Base-by-base conservation (phyloP, 2,329 filamentous ascomycete genomes). In the Cladosporium sp. region DNA sequence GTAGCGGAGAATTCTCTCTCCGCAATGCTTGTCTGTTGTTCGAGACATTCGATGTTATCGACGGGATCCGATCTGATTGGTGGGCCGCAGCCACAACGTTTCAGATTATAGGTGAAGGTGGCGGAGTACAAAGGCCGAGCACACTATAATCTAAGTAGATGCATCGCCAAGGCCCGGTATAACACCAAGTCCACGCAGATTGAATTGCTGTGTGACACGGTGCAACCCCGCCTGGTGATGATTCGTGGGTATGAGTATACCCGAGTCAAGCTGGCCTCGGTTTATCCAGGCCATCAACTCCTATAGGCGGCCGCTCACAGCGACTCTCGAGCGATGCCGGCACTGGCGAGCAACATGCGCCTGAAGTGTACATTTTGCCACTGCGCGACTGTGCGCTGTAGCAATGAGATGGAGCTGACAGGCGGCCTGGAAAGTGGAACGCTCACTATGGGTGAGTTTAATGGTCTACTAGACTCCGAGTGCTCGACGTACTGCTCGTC, bases 1-100 rank as follows among this genome's bases (percentile, higher is more conserved):
- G 59, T 62, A 52, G 26, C 59, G 59, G 59, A 62, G 44, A 62
- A 62, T 52, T 62, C 44, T 62, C n/a, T 23, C 18, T 62, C 59
- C 59, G 59, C 21, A 26, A 62, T 33, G 29, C 59, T 52, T 62
- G 59, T 23, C 8, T 16, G n/a, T 52, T 35, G 59, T 18, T 35
- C 44, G 18, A 16, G n/a, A 26, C 21, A 62, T 14, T 29, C 35
- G 28, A 26, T 18, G 44, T 50, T 23, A 16, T 18, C 40, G n/a
- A 29, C 23, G 59, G 44, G 5, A 21, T 12, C 12, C 8, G 11
- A 8, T 28, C 33, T 52, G 46, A 62, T 62, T 62, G 59, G 59
- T 62, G 59, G 59, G 59, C 14, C 21, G 40, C n/a, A 21, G 28
- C 21, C 50, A 35, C 29, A 16, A 29, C 46, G 59, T 62, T 62